These are phyloP conservation scores for Coleophoma eucalyptorum DNA, from an alignment of 2,329 filamentous ascomycete species.

Conservation along the genomic window DNA sequence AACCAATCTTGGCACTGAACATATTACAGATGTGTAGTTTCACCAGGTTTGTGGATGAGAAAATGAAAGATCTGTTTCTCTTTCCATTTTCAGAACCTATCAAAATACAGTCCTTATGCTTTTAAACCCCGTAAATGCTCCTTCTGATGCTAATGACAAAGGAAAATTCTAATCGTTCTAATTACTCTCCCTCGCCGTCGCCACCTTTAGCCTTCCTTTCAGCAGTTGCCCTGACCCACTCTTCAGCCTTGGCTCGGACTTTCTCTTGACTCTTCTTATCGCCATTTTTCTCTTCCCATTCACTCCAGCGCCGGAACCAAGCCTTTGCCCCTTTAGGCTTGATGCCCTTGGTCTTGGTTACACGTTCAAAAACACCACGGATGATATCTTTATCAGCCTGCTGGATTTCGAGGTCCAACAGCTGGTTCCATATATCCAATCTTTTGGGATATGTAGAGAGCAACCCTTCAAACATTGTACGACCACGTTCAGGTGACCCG, in stretches of 20 bases:
- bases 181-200: not conserved
- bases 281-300: constrained; percentile 77
- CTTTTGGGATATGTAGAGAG: constrained; percentile 83
- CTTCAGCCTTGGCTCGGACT: constrained; percentile 66
- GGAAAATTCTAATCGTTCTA: not conserved
- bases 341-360: constrained; percentile 63
- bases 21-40: no score
- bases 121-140: not conserved
- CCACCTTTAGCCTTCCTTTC: constrained; percentile 30
- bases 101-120: not conserved
- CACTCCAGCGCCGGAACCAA: constrained; percentile 89
- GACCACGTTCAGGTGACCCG: constrained; percentile 84
- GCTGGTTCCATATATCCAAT: constrained; percentile 88
- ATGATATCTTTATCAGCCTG: constrained; percentile 56
- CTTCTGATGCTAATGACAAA: not conserved
- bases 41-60: no score
- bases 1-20: no score
- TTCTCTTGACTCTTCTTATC: constrained; percentile 66
- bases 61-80: no score
- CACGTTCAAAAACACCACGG: constrained; percentile 78
- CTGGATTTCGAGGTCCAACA: constrained; percentile 77
- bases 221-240: constrained; percentile 57
- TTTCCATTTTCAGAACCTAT: no score
- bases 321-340: constrained; percentile 81
- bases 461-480: constrained; percentile 90